A percentile compares a stretch with the other conserved stretches of the same genome.
Conservation (phyloP, 305 asterid species). For the Ilex paraguariensis region DNA sequence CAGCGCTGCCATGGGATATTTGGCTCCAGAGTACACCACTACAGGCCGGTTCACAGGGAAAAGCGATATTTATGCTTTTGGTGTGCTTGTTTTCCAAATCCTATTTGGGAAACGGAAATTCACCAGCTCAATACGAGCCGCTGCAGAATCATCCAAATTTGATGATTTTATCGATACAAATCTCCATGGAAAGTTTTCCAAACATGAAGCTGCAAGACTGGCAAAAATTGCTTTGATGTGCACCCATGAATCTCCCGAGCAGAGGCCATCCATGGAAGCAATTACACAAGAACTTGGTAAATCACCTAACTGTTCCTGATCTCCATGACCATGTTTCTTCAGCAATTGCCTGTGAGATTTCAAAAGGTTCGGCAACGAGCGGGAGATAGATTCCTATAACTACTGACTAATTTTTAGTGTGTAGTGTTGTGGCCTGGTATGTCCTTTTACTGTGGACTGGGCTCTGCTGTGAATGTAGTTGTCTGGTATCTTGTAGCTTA, state of each 20-base stretch:
- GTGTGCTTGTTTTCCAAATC: slow-evolving; percentile 79
- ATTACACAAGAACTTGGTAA: slow-evolving; percentile 36
- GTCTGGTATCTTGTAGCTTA: no score
- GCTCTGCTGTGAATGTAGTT: no score
- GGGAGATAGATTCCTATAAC: slow-evolving; percentile 21
- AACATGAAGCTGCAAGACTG: slow-evolving; percentile 46
- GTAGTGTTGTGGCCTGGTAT: no score
- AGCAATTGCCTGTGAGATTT: slow-evolving; percentile 7
- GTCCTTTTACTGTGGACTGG: no score
- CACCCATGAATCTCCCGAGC: slow-evolving; percentile 65
- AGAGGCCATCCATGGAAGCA: slow-evolving; percentile 61
- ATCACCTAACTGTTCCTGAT: slow-evolving; percentile 10
- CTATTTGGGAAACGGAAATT: slow-evolving; percentile 61
- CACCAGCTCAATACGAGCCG: slow-evolving; percentile 33
- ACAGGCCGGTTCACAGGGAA: slow-evolving; percentile 87
- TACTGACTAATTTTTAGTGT: no score
- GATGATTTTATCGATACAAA: slow-evolving; percentile 53
- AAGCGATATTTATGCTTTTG: slow-evolving; percentile 85
- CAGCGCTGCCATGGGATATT: slow-evolving; percentile 91
- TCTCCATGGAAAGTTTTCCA: slow-evolving; percentile 44
- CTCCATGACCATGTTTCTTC: slow-evolving; percentile 5
- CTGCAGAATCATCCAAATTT: slow-evolving; percentile 46
- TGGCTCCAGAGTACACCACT: slow-evolving; percentile 82
- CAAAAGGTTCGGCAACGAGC: slow-evolving; percentile 10
- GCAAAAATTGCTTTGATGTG: slow-evolving; percentile 57